phyloP scores from a whole-genome alignment of 768 basidiomycete genomes.

The Boletus bicolor region DNA sequence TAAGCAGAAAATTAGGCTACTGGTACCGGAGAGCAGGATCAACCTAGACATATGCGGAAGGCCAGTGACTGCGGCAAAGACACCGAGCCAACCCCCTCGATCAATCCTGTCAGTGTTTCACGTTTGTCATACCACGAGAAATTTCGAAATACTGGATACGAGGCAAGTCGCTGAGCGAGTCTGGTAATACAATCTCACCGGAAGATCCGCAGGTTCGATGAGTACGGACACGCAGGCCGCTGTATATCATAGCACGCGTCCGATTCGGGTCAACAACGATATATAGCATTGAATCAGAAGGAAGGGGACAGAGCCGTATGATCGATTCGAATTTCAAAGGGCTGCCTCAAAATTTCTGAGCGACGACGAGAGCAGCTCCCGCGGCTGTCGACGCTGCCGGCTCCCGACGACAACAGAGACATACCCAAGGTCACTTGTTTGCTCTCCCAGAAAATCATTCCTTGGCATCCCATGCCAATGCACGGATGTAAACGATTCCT shows the following conservation, averaged over 20 bases:
- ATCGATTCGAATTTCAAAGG: slow-evolving; percentile 26
- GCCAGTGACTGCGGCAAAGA: slow-evolving; percentile 19
- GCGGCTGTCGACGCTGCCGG: slow-evolving; percentile 25
- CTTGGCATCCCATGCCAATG: slow-evolving; percentile 24
- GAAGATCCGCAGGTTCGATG: slow-evolving; percentile 1
- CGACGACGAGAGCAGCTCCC: slow-evolving; percentile 18
- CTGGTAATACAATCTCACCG: not conserved
- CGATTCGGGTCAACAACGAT: not conserved
- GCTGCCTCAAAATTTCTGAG: slow-evolving; percentile 22
- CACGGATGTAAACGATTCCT: slow-evolving; percentile 30
- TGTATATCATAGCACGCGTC: not conserved
- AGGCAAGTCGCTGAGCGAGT: slow-evolving; percentile 1
- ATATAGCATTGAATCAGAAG: not conserved
- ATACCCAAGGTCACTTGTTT: slow-evolving; percentile 19
- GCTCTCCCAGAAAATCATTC: slow-evolving; percentile 21
- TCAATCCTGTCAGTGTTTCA: slow-evolving; percentile 45
- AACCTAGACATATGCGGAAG: slow-evolving; percentile 36
- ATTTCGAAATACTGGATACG: slow-evolving; percentile 8
- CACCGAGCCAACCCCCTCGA: slow-evolving; percentile 35
- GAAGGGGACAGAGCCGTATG: slow-evolving; percentile 6
- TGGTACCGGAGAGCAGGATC: slow-evolving; percentile 41
- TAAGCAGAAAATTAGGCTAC: slow-evolving; percentile 27
- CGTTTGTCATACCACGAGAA: slow-evolving; percentile 28
- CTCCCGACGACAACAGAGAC: slow-evolving; percentile 25
- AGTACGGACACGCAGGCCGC: not conserved